Conservation (phyloP, 2,329 filamentous ascomycete genomes). For the Colletotrichum phormii region DNA sequence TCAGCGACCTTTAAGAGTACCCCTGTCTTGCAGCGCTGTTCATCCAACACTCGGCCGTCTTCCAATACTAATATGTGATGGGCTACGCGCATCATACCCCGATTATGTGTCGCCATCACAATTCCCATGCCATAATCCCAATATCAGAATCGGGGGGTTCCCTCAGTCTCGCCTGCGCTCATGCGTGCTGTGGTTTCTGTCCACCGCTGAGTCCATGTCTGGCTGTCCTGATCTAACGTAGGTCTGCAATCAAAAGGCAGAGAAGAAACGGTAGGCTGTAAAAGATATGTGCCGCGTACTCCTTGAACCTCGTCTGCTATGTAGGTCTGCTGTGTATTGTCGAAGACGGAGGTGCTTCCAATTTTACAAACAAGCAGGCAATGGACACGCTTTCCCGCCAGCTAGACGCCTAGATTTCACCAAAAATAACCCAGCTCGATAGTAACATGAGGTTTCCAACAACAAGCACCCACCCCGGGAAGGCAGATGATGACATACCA, state of each 20-base stretch:
- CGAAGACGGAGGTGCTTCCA: conserved; percentile 79
- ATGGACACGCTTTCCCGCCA: conserved; percentile 73
- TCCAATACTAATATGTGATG: conserved; percentile 80
- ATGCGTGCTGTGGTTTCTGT: conserved; percentile 79
- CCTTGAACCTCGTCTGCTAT: conserved; percentile 66
- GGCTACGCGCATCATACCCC: conserved; percentile 87
- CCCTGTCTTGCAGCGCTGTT: conserved; percentile 52
- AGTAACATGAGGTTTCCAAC: conserved; percentile 75
- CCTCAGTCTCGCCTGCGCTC: conserved; percentile 82
- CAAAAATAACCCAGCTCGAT: conserved; percentile 79
- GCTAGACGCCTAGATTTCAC: conserved; percentile 80
- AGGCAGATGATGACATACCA: conserved; percentile 73
- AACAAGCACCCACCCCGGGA: conserved; percentile 74
- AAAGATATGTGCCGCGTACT: conserved; percentile 74
- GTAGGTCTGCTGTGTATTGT: conserved; percentile 75
- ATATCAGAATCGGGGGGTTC: conserved; percentile 82
- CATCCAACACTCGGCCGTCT: conserved; percentile 73
- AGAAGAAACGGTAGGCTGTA: conserved; percentile 60
- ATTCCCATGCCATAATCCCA: conserved; percentile 75
- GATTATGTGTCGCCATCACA: conserved; percentile 83
- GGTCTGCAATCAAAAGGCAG: conserved; percentile 69
- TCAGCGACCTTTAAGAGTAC: conserved; percentile 58
- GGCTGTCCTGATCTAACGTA: conserved; percentile 69
- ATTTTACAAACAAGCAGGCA: conserved; percentile 64
- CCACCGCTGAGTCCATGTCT: conserved; percentile 83